Evolutionary conservation across 164 flowering plant species (phyloP).

Genomic region (Saururus chinensis): DNA sequence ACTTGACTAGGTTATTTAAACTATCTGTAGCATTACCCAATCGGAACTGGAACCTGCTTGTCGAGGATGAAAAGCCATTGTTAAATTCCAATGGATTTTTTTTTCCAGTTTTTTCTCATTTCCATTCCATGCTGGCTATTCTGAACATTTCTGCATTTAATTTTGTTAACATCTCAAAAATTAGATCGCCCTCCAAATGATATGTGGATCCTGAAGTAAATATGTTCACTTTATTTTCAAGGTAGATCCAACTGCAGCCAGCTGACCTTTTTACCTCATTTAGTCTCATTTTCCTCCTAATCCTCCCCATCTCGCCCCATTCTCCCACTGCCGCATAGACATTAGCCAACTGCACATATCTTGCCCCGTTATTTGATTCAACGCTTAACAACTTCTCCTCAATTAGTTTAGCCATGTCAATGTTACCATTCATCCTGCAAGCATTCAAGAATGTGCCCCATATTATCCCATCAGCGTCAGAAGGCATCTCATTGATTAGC

Average conservation of each 20-base stretch:
- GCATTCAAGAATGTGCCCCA: conserved; percentile 3
- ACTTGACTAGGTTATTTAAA: no score
- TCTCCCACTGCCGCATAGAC: conserved; percentile 66
- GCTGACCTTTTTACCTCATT: conserved; percentile 46
- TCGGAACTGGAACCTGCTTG: no score
- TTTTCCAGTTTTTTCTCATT: conserved; percentile 39
- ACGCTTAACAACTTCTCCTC: conserved; percentile 42
- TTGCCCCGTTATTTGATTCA: conserved; percentile 47
- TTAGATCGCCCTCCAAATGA: conserved; percentile 37
- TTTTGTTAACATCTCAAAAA: conserved; percentile 32
- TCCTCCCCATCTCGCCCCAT: conserved; percentile 73
- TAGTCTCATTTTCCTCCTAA: conserved; percentile 70
- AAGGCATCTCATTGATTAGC: conserved; percentile 42
- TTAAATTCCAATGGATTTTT: no score
- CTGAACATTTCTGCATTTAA: conserved; percentile 71
- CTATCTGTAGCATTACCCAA: no score
- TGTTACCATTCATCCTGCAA: conserved; percentile 22
- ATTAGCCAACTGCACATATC: conserved; percentile 81
- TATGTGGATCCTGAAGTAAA: conserved; percentile 55
- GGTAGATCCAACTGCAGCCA: conserved; percentile 79
- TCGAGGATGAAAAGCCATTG: no score
- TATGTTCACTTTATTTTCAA: conserved; percentile 31
- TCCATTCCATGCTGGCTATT: conserved; percentile 56
- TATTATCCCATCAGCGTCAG: conserved; percentile 10
- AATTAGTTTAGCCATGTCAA: conserved; percentile 33